Evolutionary conservation across 345 rosid genomes (phyloP), one percentile per base, ranked within the genome.

Genomic region (Salix caprea): DNA sequence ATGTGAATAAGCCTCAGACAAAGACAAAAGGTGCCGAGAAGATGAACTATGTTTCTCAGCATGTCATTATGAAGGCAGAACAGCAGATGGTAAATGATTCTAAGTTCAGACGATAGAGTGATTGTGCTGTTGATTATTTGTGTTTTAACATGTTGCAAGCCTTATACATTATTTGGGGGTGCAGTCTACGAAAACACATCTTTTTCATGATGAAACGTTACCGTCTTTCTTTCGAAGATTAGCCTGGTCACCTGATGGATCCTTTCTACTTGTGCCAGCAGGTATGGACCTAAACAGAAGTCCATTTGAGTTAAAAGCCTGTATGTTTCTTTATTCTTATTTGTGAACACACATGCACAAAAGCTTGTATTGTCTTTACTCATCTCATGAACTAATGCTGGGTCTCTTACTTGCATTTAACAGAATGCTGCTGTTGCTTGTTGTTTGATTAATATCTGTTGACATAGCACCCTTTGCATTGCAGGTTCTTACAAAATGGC

Each of bases 231-330:
- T 96, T 80, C 85, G 98, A 82, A 90, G 99, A 92, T 84, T 96
- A 79, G 92, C 98, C 26, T 96, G 99, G 98, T 94, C 99, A 62
- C 98, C 96, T 82, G 99, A 93, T 90, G 99, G 99, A 65, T 92
- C 96, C 2, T 93, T 96, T 86, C 85, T 96, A 83, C 91, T 96
- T 77, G 88, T 79, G 75, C 99, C 98, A 46, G 92, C 99, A 68
- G 99, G 99, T 96, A 73, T 44, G 79, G 2, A 54, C 58, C 69
- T 71, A 19, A 54, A 42, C 21, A 15, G 7, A n/a, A 72, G 72
- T 74, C 19, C 16, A 19, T 15, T 48, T 15, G 10, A 71, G 65
- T 65, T 65, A 19, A 39, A 72, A 67, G 54, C 26, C 46, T 61
- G 2, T 18, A 58, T 65, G 21, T 21, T 56, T 21, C 26, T 60